These are phyloP conservation scores for Strobilomyces echinocephalus DNA, from an alignment of 768 basidiomycete species.

Conservation along the genomic window DNA sequence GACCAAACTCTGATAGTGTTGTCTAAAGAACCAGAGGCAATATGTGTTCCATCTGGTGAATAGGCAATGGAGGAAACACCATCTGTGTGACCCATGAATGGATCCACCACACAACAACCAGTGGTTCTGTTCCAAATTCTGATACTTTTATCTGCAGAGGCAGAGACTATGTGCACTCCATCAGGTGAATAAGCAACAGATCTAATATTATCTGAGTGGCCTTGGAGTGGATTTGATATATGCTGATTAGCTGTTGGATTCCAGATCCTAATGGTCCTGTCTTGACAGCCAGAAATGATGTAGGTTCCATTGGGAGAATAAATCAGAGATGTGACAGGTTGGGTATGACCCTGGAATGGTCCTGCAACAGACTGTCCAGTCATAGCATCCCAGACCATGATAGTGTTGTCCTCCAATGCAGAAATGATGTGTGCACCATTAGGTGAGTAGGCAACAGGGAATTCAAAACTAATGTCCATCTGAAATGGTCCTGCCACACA, in stretches of 20 bases:
- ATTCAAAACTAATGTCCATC: not conserved
- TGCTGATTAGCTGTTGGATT: too few species aligned
- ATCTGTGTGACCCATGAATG: too few species aligned
- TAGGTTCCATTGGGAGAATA: not conserved
- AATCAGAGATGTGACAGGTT: not conserved
- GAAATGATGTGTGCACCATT: not conserved
- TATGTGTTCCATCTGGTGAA: constrained; percentile 1
- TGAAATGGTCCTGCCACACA: not conserved
- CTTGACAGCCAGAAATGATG: not conserved
- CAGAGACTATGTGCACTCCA: too few species aligned
- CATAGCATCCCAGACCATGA: not conserved
- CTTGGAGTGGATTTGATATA: too few species aligned
- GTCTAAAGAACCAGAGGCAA: not conserved
- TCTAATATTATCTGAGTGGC: too few species aligned
- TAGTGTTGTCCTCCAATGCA: not conserved
- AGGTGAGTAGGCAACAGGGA: not conserved
- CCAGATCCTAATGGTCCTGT: not conserved
- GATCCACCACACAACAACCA: too few species aligned
- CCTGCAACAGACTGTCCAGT: constrained; percentile 10
- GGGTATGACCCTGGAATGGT: constrained; percentile 11
- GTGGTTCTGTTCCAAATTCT: too few species aligned
- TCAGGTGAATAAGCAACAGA: too few species aligned
- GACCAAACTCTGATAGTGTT: too few species aligned
- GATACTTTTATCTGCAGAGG: too few species aligned
- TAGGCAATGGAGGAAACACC: not conserved